phyloP scores from a whole-genome alignment of 805 yeast genomes.

The Lachancea sp. region DNA sequence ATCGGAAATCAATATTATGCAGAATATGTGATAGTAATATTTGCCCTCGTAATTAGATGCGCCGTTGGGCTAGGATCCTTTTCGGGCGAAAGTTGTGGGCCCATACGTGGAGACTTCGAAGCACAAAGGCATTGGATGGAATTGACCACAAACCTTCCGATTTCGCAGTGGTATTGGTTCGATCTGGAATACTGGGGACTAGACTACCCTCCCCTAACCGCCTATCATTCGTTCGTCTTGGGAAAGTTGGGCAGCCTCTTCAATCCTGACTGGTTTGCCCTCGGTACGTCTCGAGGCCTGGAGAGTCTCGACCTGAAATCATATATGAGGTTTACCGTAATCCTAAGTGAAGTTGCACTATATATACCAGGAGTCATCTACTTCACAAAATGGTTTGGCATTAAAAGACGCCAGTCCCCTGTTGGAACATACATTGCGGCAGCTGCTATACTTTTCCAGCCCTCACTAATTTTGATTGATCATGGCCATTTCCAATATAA shows the following conservation, averaged over 20 bases:
- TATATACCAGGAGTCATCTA: slow-evolving; percentile 77
- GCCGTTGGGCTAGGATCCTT: slow-evolving; percentile 87
- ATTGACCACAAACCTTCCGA: slow-evolving; percentile 68
- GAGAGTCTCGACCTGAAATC: slow-evolving; percentile 66
- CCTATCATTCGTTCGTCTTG: slow-evolving; percentile 77
- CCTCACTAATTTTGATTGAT: slow-evolving; percentile 75
- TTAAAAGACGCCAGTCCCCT: slow-evolving; percentile 48
- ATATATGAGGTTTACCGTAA: slow-evolving; percentile 76
- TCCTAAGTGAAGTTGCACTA: slow-evolving; percentile 64
- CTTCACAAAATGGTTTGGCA: slow-evolving; percentile 66
- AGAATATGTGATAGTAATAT: slow-evolving; percentile 62
- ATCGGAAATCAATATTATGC: slow-evolving; percentile 91
- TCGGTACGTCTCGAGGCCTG: slow-evolving; percentile 66
- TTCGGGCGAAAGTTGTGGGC: slow-evolving; percentile 66
- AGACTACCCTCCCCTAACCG: slow-evolving; percentile 96
- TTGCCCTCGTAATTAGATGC: slow-evolving; percentile 69
- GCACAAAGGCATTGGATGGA: slow-evolving; percentile 99
- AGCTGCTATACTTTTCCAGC: slow-evolving; percentile 77
- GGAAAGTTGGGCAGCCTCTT: slow-evolving; percentile 67
- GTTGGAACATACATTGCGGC: slow-evolving; percentile 73
- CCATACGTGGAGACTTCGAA: slow-evolving; percentile 92
- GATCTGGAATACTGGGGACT: slow-evolving; percentile 93
- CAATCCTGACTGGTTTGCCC: slow-evolving; percentile 67
- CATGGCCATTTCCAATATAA: slow-evolving; percentile 98
- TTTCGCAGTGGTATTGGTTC: slow-evolving; percentile 78